Conservation (phyloP, 305 asterid species). For the Salvia sclarea region DNA sequence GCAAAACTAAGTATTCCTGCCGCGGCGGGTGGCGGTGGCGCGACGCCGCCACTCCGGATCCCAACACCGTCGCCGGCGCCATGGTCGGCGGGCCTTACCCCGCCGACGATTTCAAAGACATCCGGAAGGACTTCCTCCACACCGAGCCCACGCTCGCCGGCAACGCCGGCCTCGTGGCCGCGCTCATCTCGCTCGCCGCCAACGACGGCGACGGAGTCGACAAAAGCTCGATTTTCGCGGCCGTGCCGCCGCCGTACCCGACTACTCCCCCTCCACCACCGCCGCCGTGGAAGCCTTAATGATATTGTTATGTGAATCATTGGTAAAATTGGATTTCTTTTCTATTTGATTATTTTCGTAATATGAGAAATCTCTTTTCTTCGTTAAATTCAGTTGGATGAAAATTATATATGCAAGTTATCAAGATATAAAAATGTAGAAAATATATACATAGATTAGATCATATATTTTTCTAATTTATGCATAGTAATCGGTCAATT, state of each 20-base stretch:
- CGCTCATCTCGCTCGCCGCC: conserved; percentile 69
- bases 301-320: too few relatives aligned
- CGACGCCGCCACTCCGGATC: conserved; percentile 52
- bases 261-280: conserved; percentile 71
- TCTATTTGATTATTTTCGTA: too few relatives aligned
- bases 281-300: conserved; percentile 73
- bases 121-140: conserved; percentile 56
- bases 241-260: conserved; percentile 71
- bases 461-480: too few relatives aligned
- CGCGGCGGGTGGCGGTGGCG: conserved; percentile 76
- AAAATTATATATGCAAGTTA: too few relatives aligned
- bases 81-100: conserved; percentile 92
- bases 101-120: conserved; percentile 67
- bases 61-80: conserved; percentile 71
- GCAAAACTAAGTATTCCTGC: conserved; percentile 60
- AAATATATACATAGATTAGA: too few relatives aligned
- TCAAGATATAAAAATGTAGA: too few relatives aligned
- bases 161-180: conserved; percentile 89
- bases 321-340: too few relatives aligned
- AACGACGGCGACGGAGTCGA: conserved; percentile 65
- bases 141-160: conserved; percentile 89
- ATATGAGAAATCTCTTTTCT: too few relatives aligned
- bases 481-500: too few relatives aligned
- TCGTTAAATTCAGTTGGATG: too few relatives aligned
- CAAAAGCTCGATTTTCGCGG: conserved; percentile 61